Percentiles rank a stretch among this genome's conserved stretches.
These are phyloP conservation scores for Myrica gale DNA, from an alignment of 306 rosid species.

Conservation along the genomic window DNA sequence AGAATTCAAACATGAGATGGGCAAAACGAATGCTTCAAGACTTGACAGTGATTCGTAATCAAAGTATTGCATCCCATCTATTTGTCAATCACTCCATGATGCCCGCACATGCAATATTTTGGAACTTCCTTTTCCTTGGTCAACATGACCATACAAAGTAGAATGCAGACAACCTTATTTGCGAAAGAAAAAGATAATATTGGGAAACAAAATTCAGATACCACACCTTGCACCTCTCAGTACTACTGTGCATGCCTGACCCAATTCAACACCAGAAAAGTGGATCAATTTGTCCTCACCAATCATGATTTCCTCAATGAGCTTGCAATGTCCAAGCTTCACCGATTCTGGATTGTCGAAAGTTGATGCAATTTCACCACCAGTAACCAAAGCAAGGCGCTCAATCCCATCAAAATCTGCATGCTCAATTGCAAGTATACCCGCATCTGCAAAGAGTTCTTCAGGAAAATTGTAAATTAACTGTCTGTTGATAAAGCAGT, in stretches of 20 bases:
- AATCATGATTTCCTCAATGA: constrained; percentile 94
- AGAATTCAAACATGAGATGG: not conserved
- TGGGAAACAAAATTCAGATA: not conserved
- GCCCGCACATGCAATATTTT: too few species aligned
- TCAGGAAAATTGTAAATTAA: constrained; percentile 95
- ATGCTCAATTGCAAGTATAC: constrained; percentile 96
- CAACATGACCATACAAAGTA: not conserved
- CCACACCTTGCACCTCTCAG: constrained; percentile 91
- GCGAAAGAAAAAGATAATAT: too few species aligned
- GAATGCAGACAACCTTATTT: not conserved
- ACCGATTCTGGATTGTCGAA: constrained; percentile 97
- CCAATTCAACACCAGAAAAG: constrained; percentile 93
- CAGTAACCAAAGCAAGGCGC: constrained; percentile 85
- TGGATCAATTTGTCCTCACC: constrained; percentile 95
- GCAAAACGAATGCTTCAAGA: not conserved
- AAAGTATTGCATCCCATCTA: not conserved
- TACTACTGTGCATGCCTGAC: constrained; percentile 91
- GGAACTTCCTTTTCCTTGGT: not conserved
- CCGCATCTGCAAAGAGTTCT: constrained; percentile 96
- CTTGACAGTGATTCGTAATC: not conserved
- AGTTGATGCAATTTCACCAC: constrained; percentile 94
- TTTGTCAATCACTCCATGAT: not conserved
- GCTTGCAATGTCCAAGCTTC: constrained; percentile 84
- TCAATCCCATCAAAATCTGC: constrained; percentile 99
- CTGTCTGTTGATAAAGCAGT: constrained; percentile 90